Base-by-base conservation (phyloP, 2,329 filamentous ascomycete genomes). In the Trichoderma afroharzianum region DNA sequence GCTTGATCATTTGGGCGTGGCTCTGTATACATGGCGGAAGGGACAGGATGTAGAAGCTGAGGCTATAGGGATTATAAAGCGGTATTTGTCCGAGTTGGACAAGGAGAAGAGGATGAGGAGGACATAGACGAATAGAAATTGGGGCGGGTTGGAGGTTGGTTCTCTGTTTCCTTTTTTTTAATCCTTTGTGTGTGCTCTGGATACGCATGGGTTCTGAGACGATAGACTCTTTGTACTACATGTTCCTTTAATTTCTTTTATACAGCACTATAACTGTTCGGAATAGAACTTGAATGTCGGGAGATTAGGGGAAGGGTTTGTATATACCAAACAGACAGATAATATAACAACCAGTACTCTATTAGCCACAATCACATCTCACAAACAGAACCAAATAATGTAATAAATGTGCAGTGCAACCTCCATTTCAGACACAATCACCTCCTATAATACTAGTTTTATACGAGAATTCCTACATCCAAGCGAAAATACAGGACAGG, bases 21-120 rank as follows among this genome's bases (percentile, higher is more conserved):
- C 86, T 74, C 78, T 96, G 43, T 88, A 92, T 74, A 93, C 88
- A 24, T 96, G 93, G 93, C 85, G 91, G 55, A 87, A 86, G 12
- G 93, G 93, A 0, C 84, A 85, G 32, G 93, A 96, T 82, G 91
- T 93, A 8, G 84, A 88, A 70, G 84, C 84, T 1, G 91, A 93
- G 79, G 90, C 91, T 3, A 84, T 90, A 68, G 87, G 85, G 15
- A 85, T 94, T 71, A 88, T 94, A 4, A 85, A 86, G 79, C 83
- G 86, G 72, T 86, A 86, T 33, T 76, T 89, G 76, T 80, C 77
- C 71, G 82, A 85, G 43, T 81, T 87, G 79, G 80, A 78, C 70
- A 73, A 66, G 74, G 71, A 72, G 72, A 36, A 32, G 32, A 50
- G 61, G 43, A 33, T 3, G 53, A 32, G 68, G 47, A 32, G 59